phyloP scores from a whole-genome alignment of 2,329 filamentous ascomycete species.

The Cordyceps pruinosa region DNA sequence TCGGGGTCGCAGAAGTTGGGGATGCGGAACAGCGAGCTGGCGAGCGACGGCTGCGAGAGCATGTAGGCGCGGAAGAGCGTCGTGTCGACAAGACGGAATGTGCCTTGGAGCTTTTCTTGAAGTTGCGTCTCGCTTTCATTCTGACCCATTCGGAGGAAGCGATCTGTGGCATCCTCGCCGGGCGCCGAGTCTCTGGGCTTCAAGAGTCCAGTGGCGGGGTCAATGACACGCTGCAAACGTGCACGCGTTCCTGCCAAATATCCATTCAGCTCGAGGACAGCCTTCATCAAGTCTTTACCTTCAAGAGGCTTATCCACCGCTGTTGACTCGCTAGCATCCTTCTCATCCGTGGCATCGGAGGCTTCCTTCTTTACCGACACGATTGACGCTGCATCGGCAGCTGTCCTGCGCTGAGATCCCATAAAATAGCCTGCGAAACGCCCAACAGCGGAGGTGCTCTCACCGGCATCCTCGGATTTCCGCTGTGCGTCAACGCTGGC shows the following conservation, averaged over 20 bases:
- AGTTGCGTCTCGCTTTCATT: conserved; percentile 53
- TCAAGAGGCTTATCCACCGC: conserved; percentile 51
- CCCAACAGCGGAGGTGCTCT: conserved; percentile 26
- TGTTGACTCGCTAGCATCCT: conserved; percentile 47
- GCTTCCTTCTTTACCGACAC: conserved; percentile 45
- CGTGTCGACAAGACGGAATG: conserved; percentile 83
- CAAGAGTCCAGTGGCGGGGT: conserved; percentile 56
- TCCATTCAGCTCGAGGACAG: conserved; percentile 74
- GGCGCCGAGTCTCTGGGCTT: conserved; percentile 42
- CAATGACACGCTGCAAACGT: conserved; percentile 54
- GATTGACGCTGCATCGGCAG: conserved; percentile 52
- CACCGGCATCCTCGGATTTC: conserved; percentile 22
- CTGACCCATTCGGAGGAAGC: conserved; percentile 42
- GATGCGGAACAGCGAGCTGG: conserved; percentile 85
- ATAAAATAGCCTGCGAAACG: conserved; percentile 51
- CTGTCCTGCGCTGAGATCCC: conserved; percentile 37
- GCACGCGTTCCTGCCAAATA: conserved; percentile 83
- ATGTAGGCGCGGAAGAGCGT: conserved; percentile 93
- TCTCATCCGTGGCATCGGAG: conserved; percentile 36
- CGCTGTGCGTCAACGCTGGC: not conserved
- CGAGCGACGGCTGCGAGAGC: conserved; percentile 79
- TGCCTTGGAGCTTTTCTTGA: conserved; percentile 63
- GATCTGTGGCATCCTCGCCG: conserved; percentile 46
- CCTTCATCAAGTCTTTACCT: conserved; percentile 76
- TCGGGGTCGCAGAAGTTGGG: conserved; percentile 96